Percentiles rank a stretch among this genome's conserved stretches.
These are phyloP conservation scores for Pyrenochaeta sp. DNA, from an alignment of 2,329 filamentous ascomycete species.

Conservation along the genomic window DNA sequence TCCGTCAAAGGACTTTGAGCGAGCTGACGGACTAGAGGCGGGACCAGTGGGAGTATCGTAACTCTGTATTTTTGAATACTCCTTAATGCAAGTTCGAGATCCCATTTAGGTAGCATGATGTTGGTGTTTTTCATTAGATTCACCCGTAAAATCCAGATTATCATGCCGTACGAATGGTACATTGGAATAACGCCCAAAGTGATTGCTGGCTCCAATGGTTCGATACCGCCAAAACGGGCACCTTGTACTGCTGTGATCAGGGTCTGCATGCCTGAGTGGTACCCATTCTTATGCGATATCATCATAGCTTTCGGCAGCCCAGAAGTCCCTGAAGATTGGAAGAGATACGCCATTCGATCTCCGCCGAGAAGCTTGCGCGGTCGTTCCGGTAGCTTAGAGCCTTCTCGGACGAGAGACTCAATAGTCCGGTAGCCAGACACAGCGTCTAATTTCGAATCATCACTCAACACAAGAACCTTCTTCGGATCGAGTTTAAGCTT, in stretches of 20 bases:
- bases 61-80: constrained; percentile 38
- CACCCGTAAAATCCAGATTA: constrained; percentile 39
- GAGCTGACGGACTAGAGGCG: constrained; percentile 38
- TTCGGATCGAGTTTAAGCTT: constrained; percentile 29
- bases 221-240: constrained; percentile 27
- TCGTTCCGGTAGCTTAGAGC: constrained; percentile 23
- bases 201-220: constrained; percentile 26
- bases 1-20: constrained; percentile 36
- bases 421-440: constrained; percentile 33
- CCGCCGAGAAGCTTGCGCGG: constrained; percentile 32
- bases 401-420: constrained; percentile 33
- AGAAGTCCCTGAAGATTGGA: constrained; percentile 41
- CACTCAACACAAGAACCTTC: constrained; percentile 39
- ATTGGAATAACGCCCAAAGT: constrained; percentile 38
- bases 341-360: constrained; percentile 37
- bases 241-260: constrained; percentile 33
- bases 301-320: constrained; percentile 47
- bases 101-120: constrained; percentile 39
- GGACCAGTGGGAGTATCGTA: constrained; percentile 36
- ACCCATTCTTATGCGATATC: constrained; percentile 40
- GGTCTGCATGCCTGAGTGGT: constrained; percentile 35
- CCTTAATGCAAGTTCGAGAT: constrained; percentile 34
- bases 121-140: constrained; percentile 33
- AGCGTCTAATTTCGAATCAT: constrained; percentile 24
- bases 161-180: constrained; percentile 46